phyloP scores from a whole-genome alignment of 441 rosid species.

The Bruguiera hainesii region DNA sequence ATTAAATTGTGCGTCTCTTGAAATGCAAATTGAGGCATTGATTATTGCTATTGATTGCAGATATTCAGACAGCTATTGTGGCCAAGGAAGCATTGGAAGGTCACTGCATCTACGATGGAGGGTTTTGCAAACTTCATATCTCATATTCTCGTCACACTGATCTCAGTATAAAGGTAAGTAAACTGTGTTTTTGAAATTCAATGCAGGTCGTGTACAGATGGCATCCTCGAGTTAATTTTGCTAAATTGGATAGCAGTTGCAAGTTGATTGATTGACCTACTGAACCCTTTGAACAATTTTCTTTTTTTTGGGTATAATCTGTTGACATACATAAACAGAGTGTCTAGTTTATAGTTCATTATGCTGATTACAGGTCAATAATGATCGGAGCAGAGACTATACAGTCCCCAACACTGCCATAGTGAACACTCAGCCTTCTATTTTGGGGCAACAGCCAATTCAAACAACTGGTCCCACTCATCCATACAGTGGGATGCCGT shows the following conservation, averaged over 20 bases:
- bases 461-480: constrained; percentile 40
- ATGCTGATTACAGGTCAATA: constrained; percentile 59
- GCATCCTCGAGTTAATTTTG: neutral
- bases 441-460: constrained; percentile 65
- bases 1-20: no score
- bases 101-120: constrained; percentile 97
- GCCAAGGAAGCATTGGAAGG: constrained; percentile 99
- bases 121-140: constrained; percentile 95
- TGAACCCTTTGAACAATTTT: neutral
- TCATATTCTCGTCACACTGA: constrained; percentile 95
- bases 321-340: neutral
- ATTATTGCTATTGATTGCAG: constrained; percentile 41
- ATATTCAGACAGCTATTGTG: constrained; percentile 87
- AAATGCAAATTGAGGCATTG: constrained; percentile 5
- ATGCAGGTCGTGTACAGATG: neutral
- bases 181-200: neutral
- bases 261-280: neutral
- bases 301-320: neutral
- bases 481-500: constrained; percentile 44
- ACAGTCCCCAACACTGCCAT: constrained; percentile 55
- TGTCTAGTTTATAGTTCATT: neutral
- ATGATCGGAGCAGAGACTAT: constrained; percentile 91
- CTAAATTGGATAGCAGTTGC: neutral
- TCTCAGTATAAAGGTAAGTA: constrained; percentile 86
- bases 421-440: constrained; percentile 59